Conservation (phyloP, 768 basidiomycete genomes). For the Termitomyces titanicus region DNA sequence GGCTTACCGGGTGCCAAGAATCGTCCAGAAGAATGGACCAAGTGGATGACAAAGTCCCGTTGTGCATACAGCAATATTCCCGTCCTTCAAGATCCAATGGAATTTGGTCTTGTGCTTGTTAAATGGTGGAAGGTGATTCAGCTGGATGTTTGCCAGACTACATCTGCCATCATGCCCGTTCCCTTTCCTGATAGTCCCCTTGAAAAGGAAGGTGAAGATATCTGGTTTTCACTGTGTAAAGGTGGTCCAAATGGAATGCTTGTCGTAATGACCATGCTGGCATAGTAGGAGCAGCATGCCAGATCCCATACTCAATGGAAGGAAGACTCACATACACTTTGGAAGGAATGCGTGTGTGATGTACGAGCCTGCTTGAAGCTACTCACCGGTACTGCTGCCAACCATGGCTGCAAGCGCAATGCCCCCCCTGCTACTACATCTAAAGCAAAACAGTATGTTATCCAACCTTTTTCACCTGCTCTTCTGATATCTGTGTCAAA, state of each 20-base stretch:
- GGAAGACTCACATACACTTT: neutral
- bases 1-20: neutral
- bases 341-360: slow-evolving; percentile 4
- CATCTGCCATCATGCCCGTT: neutral
- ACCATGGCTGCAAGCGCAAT: too few relatives aligned
- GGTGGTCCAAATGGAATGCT: slow-evolving; percentile 11
- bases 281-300: slow-evolving; percentile 10
- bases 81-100: slow-evolving; percentile 4
- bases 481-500: too few relatives aligned
- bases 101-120: slow-evolving; percentile 11
- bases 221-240: slow-evolving; percentile 4
- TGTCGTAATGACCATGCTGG: neutral
- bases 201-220: neutral
- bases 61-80: slow-evolving; percentile 4
- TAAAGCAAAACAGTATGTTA: too few relatives aligned
- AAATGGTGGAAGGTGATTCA: slow-evolving; percentile 15
- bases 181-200: neutral
- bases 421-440: too few relatives aligned
- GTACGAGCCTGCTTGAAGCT: neutral
- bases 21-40: slow-evolving; percentile 4
- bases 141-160: slow-evolving; percentile 3
- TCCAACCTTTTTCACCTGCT: too few relatives aligned
- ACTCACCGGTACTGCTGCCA: neutral
- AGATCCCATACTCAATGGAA: neutral
- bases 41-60: slow-evolving; percentile 7